phyloP scores from a whole-genome alignment of 2,329 filamentous ascomycete species.

The Celoporthe dispersa region DNA sequence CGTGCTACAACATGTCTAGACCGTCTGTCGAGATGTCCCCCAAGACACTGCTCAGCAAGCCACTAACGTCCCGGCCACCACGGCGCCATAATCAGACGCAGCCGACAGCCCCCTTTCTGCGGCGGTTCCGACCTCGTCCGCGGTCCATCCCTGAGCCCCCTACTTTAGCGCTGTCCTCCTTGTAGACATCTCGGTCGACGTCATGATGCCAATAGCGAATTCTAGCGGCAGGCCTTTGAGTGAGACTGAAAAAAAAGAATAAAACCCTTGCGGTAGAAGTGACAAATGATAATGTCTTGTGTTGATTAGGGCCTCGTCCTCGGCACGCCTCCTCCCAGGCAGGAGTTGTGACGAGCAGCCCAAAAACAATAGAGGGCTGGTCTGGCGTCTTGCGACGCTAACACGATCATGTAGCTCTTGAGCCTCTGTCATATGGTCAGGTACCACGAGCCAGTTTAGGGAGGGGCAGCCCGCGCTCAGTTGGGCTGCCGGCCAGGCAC shows the following conservation, averaged over 20 bases:
- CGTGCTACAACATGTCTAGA: background rate
- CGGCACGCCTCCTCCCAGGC: background rate
- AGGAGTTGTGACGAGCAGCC: background rate
- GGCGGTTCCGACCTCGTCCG: background rate
- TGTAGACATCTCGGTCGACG: slow-evolving; percentile 17
- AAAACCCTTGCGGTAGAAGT: background rate
- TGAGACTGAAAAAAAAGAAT: background rate
- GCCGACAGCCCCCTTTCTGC: slow-evolving; percentile 23
- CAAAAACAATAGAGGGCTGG: slow-evolving; percentile 9
- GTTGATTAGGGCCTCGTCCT: background rate
- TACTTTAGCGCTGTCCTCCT: slow-evolving; percentile 21
- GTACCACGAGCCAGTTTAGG: background rate
- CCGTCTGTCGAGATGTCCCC: background rate
- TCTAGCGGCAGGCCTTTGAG: background rate
- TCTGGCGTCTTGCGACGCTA: background rate
- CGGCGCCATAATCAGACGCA: slow-evolving; percentile 21
- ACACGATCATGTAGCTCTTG: background rate
- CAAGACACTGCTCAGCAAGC: background rate
- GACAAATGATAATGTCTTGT: background rate
- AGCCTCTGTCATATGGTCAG: background rate
- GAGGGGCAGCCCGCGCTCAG: background rate
- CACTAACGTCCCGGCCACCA: background rate
- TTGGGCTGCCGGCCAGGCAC: slow-evolving; percentile 1
- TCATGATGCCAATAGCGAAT: slow-evolving; percentile 4
- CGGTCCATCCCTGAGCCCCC: slow-evolving; percentile 26